These are phyloP conservation scores for Pulveroboletus sp. DNA, from an alignment of 1,284 basidiomycete genomes.

Conservation along the genomic window DNA sequence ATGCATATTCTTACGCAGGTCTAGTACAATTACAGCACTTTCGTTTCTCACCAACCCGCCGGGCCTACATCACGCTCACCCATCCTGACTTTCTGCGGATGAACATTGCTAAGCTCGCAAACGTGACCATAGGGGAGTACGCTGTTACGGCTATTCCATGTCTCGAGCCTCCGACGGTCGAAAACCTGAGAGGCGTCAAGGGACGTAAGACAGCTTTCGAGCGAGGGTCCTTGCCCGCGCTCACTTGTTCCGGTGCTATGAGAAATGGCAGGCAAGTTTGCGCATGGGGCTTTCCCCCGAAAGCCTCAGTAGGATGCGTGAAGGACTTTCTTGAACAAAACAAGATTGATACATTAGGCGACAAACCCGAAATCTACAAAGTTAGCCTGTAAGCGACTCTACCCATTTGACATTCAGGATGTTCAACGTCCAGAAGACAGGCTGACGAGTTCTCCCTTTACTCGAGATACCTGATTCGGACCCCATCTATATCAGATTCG, in stretches of 20 bases:
- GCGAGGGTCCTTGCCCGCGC: conserved; percentile 38
- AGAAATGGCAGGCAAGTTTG: conserved; percentile 55
- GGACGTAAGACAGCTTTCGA: conserved; percentile 45
- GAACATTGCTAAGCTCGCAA: conserved; percentile 46
- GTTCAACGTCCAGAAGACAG: conserved; percentile 35
- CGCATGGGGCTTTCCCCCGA: conserved; percentile 62
- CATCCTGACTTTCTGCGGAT: conserved; percentile 45
- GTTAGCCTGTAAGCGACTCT: conserved; percentile 48
- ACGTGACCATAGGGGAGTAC: conserved; percentile 46
- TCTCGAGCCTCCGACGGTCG: conserved; percentile 19
- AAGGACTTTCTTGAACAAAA: conserved; percentile 45
- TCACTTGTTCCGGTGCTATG: conserved; percentile 54
- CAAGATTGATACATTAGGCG: conserved; percentile 43
- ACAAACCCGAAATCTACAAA: conserved; percentile 47
- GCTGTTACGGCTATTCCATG: conserved; percentile 22
- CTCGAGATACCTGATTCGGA: conserved; percentile 55
- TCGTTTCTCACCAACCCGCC: conserved; percentile 57
- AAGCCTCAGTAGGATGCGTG: conserved; percentile 40
- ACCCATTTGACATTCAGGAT: neutral
- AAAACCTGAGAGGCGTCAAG: conserved; percentile 44
- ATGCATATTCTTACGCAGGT: conserved; percentile 11
- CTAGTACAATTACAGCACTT: conserved; percentile 63
- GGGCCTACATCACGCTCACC: conserved; percentile 55
- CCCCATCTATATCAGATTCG: conserved; percentile 60
- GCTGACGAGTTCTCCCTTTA: conserved; percentile 43